Conservation (phyloP, 305 asterid genomes). For the Fraxinus floribunda region DNA sequence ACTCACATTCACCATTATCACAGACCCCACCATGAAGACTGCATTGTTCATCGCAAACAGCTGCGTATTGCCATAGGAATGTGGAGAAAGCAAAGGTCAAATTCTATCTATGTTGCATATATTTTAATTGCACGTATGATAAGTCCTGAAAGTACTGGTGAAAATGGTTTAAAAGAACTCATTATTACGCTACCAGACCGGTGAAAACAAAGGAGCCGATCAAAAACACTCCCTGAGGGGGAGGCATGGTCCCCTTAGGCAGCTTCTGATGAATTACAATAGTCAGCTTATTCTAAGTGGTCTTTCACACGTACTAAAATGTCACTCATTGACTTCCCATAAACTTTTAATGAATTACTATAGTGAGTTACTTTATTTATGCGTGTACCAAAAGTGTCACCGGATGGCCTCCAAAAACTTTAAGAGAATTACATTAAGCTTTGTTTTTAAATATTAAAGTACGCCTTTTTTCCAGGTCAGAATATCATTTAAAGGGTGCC, state of each 20-base stretch:
- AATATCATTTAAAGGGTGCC: neutral
- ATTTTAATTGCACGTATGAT: neutral
- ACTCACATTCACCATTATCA: constrained; percentile 92
- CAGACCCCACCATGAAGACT: constrained; percentile 99
- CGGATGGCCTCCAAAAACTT: neutral
- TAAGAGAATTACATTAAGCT: neutral
- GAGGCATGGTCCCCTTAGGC: neutral
- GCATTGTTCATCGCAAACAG: constrained; percentile 91
- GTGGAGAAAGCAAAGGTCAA: constrained; percentile 1
- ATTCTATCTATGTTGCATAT: neutral
- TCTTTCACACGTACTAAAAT: neutral
- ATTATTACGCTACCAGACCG: neutral
- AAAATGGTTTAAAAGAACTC: neutral
- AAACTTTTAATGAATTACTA: neutral
- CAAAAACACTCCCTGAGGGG: neutral
- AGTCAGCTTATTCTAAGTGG: neutral
- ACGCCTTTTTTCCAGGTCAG: neutral
- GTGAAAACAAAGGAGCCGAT: neutral
- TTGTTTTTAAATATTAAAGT: neutral
- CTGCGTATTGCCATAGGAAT: constrained; percentile 40
- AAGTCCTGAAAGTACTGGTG: neutral
- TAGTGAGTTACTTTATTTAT: neutral
- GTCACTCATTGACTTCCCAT: neutral
- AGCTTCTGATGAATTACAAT: neutral
- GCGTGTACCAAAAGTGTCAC: neutral